These are phyloP conservation scores for Amniculicola lignicola DNA, from an alignment of 495 filamentous ascomycete species.

Conservation along the genomic window DNA sequence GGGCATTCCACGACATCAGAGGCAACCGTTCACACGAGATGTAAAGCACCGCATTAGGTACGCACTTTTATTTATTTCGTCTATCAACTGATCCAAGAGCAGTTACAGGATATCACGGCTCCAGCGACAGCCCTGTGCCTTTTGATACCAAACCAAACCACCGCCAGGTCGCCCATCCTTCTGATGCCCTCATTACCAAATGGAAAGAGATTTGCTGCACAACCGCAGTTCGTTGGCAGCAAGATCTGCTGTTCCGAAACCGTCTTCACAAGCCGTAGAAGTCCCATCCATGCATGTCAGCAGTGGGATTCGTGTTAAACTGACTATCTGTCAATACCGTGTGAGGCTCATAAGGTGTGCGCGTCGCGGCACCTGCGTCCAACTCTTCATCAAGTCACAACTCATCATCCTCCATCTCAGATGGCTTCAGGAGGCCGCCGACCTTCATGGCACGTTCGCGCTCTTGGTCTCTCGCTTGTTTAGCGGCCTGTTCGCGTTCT, in stretches of 20 bases:
- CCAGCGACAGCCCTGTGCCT: slow-evolving; percentile 16
- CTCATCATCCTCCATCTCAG: slow-evolving; percentile 37
- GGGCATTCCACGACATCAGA: too few species aligned
- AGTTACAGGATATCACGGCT: slow-evolving; percentile 10
- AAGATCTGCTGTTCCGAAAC: neutral
- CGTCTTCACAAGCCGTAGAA: slow-evolving; percentile 23
- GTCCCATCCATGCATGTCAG: slow-evolving; percentile 34
- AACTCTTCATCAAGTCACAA: slow-evolving; percentile 37
- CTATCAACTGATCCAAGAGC: too few species aligned
- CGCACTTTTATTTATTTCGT: too few species aligned
- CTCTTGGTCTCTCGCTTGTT: slow-evolving; percentile 30
- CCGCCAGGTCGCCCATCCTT: slow-evolving; percentile 4
- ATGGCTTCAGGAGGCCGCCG: slow-evolving; percentile 35
- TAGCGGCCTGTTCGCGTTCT: slow-evolving; percentile 81
- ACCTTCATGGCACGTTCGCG: slow-evolving; percentile 36
- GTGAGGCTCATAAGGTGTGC: slow-evolving; percentile 29
- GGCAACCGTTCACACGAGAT: too few species aligned
- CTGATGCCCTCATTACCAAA: slow-evolving; percentile 6
- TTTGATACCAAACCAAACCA: slow-evolving; percentile 12
- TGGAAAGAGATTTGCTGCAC: neutral
- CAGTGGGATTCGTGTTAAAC: slow-evolving; percentile 2
- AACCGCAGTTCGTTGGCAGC: neutral
- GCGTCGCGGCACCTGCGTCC: slow-evolving; percentile 19
- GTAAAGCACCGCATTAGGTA: too few species aligned
- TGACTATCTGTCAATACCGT: neutral